phyloP scores from a whole-genome alignment of 306 rosid genomes.

The Psophocarpus tetragonolobus region DNA sequence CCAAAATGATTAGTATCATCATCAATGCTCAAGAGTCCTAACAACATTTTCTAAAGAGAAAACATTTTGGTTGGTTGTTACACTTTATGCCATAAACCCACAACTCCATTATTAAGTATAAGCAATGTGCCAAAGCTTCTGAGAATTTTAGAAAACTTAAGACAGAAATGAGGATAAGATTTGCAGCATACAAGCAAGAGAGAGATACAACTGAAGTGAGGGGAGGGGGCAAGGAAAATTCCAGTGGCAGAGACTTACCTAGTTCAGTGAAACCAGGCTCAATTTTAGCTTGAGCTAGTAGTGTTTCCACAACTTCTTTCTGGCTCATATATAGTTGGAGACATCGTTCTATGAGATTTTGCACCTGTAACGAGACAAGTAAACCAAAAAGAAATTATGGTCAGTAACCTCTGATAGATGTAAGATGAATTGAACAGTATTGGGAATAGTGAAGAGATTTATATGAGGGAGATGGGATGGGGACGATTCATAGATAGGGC shows the following conservation, averaged over 20 bases:
- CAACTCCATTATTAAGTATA: background rate
- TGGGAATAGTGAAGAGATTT: background rate
- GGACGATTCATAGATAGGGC: background rate
- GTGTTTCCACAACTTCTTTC: slow-evolving; percentile 76
- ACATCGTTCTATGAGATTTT: slow-evolving; percentile 88
- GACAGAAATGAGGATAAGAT: background rate
- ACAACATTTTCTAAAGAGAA: background rate
- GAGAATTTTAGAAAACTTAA: background rate
- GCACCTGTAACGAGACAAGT: slow-evolving; percentile 58
- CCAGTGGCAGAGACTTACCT: slow-evolving; percentile 47
- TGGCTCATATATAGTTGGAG: slow-evolving; percentile 89
- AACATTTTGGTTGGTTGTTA: background rate
- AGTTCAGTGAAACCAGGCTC: slow-evolving; percentile 94
- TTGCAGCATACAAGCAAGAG: background rate
- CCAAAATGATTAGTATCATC: background rate
- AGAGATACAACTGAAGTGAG: background rate
- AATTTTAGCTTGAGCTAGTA: slow-evolving; percentile 75
- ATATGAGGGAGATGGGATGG: background rate
- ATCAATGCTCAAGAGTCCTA: background rate
- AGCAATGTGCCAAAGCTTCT: background rate
- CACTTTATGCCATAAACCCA: background rate
- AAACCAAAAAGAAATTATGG: slow-evolving; percentile 1
- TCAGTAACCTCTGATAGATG: background rate
- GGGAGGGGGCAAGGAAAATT: background rate
- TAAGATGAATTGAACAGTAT: background rate